These are phyloP conservation scores for Flagelloscypha sp. DNA, from an alignment of 768 basidiomycete genomes.

Conservation along the genomic window DNA sequence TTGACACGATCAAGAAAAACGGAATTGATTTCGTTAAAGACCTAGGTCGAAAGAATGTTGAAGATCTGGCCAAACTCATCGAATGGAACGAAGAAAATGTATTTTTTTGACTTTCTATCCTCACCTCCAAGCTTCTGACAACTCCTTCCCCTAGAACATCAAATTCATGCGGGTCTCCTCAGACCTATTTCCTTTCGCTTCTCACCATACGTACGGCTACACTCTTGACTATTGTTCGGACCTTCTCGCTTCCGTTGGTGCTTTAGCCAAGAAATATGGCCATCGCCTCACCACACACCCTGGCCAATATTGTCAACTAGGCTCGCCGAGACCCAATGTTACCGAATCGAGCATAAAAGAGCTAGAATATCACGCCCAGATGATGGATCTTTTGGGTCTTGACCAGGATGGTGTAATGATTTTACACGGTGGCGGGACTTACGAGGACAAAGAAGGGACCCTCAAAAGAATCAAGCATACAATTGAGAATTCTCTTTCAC, in stretches of 20 bases:
- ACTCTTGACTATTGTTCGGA: conserved; percentile 63
- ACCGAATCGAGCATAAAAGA: conserved; percentile 72
- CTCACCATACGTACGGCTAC: conserved; percentile 75
- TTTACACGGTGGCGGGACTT: conserved; percentile 79
- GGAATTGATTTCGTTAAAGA: conserved; percentile 80
- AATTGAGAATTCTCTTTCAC: conserved; percentile 48
- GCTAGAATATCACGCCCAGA: conserved; percentile 78
- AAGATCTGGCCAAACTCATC: conserved; percentile 66
- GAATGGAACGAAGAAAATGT: conserved; percentile 90
- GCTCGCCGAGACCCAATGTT: conserved; percentile 69
- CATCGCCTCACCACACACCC: conserved; percentile 85
- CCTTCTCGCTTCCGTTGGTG: conserved; percentile 49
- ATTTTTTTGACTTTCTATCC: conserved; percentile 10
- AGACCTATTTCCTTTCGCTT: conserved; percentile 90
- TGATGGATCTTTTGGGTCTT: conserved; percentile 78
- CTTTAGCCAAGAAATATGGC: conserved; percentile 57
- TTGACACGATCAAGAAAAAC: conserved; percentile 71
- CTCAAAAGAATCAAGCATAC: conserved; percentile 66
- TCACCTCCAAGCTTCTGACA: conserved; percentile 1
- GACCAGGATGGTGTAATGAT: conserved; percentile 85
- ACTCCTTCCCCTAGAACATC: conserved; percentile 42
- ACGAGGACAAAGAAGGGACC: conserved; percentile 69
- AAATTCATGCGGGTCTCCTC: conserved; percentile 86
- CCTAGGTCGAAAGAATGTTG: conserved; percentile 64
- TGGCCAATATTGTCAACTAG: conserved; percentile 79